Conservation (phyloP, 2,329 filamentous ascomycete genomes). For the Aspergillus flavus region DNA sequence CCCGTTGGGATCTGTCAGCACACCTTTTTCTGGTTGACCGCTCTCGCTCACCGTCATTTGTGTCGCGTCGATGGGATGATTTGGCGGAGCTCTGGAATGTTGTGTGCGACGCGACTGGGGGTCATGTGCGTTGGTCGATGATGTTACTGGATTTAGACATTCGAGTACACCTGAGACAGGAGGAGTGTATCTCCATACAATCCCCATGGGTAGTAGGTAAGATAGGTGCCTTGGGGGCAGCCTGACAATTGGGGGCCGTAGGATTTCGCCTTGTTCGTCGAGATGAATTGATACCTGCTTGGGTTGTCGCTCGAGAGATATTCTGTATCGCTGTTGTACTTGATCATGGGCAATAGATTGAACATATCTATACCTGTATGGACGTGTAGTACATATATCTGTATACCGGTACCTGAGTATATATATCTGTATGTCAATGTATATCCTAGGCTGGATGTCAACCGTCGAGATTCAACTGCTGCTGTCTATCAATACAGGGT, state of each 20-base stretch:
- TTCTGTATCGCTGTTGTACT: not conserved
- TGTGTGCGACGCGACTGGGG: not conserved
- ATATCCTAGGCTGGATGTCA: not conserved
- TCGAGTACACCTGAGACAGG: not conserved
- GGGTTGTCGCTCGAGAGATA: not conserved
- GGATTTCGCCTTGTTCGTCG: not conserved
- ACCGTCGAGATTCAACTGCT: not conserved
- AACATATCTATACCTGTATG: not conserved
- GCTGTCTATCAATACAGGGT: not conserved
- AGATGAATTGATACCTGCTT: not conserved
- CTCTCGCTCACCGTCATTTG: constrained; percentile 1
- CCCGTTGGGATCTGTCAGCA: not conserved
- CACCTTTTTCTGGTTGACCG: not conserved
- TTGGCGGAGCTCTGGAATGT: not conserved
- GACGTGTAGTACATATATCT: not conserved
- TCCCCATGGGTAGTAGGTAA: not conserved
- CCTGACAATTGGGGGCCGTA: not conserved
- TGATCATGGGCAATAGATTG: not conserved
- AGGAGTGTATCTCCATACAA: too few relatives aligned
- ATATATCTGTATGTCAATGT: not conserved
- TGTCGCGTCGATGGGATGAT: not conserved
- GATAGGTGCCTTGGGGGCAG: not conserved
- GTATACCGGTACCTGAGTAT: not conserved
- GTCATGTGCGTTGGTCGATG: constrained; percentile 3
- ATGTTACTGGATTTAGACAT: not conserved